Evolutionary conservation across 768 basidiomycete species (phyloP), one percentile per base, ranked within the genome.

Genomic region (Tulasnella sp.): DNA sequence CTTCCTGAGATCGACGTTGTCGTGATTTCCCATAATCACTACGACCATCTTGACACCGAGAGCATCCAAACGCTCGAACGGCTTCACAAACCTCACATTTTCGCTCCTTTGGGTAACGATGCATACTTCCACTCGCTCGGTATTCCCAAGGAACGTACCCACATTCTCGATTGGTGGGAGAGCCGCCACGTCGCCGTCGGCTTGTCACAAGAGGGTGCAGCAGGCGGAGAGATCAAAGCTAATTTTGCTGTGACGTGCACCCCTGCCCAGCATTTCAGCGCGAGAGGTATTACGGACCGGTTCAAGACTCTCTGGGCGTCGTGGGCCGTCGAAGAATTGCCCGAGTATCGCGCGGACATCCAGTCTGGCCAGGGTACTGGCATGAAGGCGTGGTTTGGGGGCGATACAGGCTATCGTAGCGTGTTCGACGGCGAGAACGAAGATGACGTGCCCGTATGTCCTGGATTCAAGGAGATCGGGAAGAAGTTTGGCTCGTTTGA

Each of bases 381-480:
- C 6, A 66, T 65, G 2, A 77, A 77, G 51, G 67, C 78, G 15
- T 82, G 70, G 63, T 86, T 86, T 65, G 82, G 71, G 5, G 85
- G 85, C 11, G 84, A 85, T 66, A 87, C 83, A 1, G 83, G 78
- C 7, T 79, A 80, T 64, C 69, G 77, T 21, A 61, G 73, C 0
- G 78, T 80, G 14, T 59, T 59, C 45, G 71, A 69, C 59, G 75
- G 72, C 0, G 71, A 77, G 53, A 35, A 57, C 9, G 54, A 57
- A 14, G 66, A 75, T 72, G 61, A 78, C 74, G 71, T 77, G 1
- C 77, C 82, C 0, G 67, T 72, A 9, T 87, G 85, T 65, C 86
- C 85, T 4, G 84, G 76, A 3, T 89, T 89, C 67, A 74, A 75
- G 63, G 76, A 83, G 66, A 81, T 89, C 49, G 86, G 85, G 2